Evolutionary conservation across 495 filamentous ascomycete genomes (phyloP).

Genomic region (Hypoxylon rickii): DNA sequence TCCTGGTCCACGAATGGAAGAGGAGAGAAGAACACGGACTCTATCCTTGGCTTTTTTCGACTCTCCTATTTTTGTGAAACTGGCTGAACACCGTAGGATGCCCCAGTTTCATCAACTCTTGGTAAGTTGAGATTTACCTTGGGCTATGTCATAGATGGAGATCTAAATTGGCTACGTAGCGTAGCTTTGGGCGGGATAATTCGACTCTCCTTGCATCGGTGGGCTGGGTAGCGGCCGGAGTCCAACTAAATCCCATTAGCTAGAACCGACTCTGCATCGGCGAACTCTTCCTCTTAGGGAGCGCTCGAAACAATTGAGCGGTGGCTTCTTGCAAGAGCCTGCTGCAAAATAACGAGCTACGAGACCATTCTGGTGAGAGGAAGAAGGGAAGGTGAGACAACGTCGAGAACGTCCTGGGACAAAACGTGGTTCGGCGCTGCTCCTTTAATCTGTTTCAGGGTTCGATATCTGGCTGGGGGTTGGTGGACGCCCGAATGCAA

Average conservation of each 20-base stretch:
- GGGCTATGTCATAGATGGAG: constrained; percentile 22
- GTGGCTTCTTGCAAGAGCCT: constrained; percentile 19
- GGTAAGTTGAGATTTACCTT: constrained; percentile 9
- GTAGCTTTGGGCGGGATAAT: constrained; percentile 12
- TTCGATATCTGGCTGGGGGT: constrained; percentile 33
- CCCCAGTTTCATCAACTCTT: background rate
- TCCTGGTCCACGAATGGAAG: background rate
- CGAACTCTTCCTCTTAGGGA: constrained; percentile 16
- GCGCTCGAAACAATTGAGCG: constrained; percentile 7
- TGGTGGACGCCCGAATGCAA: constrained; percentile 36
- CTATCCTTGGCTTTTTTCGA: background rate
- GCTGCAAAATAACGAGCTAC: constrained; percentile 15
- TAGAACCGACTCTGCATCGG: constrained; percentile 10
- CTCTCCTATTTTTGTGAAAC: constrained; percentile 2
- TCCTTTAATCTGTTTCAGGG: constrained; percentile 40
- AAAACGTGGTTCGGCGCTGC: constrained; percentile 38
- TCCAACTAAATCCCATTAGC: constrained; percentile 7
- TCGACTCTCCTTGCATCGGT: constrained; percentile 9
- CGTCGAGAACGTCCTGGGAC: constrained; percentile 26
- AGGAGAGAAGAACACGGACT: constrained; percentile 2
- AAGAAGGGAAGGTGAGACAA: constrained; percentile 28
- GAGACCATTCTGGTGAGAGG: constrained; percentile 19
- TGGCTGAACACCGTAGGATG: constrained; percentile 11
- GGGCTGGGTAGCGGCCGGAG: constrained; percentile 13
- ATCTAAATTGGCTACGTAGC: constrained; percentile 10